phyloP scores from a whole-genome alignment of 805 yeast genomes.

The Isabelozyma rhagii region DNA sequence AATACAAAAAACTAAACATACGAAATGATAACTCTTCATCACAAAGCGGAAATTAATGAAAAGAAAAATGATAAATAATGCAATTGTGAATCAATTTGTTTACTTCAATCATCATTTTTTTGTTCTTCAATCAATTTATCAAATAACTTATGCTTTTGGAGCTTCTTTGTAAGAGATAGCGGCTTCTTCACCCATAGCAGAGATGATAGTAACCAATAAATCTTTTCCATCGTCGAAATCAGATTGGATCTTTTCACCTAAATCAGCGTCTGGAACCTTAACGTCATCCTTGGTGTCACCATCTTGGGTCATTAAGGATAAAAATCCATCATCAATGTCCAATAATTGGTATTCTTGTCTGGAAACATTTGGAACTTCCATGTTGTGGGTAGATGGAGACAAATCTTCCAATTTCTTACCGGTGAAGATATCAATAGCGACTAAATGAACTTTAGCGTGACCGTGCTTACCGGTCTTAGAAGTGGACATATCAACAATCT shows the following conservation, averaged over 20 bases:
- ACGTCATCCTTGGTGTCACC: conserved; percentile 99
- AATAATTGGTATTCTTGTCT: conserved; percentile 96
- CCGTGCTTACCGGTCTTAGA: conserved; percentile 99
- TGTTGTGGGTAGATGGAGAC: conserved; percentile 99
- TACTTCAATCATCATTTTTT: not conserved
- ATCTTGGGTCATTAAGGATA: conserved; percentile 92
- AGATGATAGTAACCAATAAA: conserved; percentile 90
- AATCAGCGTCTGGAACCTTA: conserved; percentile 95
- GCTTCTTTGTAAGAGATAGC: conserved; percentile 98
- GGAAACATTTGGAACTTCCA: conserved; percentile 97
- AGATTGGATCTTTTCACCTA: conserved; percentile 88
- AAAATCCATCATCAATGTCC: conserved; percentile 98
- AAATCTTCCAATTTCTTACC: conserved; percentile 99
- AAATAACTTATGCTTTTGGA: conserved; percentile 54
- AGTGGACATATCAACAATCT: conserved; percentile 99
- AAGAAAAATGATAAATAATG: conserved; percentile 1
- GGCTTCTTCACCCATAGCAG: conserved; percentile 99
- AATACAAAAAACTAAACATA: not conserved
- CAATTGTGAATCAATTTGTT: not conserved
- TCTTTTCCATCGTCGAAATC: conserved; percentile 99
- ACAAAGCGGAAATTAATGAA: conserved; percentile 2
- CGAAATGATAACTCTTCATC: not conserved
- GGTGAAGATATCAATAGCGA: conserved; percentile 98
- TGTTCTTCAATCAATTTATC: conserved; percentile 1
- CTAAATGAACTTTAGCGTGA: conserved; percentile 99